Evolutionary conservation across 2,329 filamentous ascomycete genomes (phyloP), one percentile per base, ranked within the genome.

Genomic region (Phaeomoniella chlamydospora): DNA sequence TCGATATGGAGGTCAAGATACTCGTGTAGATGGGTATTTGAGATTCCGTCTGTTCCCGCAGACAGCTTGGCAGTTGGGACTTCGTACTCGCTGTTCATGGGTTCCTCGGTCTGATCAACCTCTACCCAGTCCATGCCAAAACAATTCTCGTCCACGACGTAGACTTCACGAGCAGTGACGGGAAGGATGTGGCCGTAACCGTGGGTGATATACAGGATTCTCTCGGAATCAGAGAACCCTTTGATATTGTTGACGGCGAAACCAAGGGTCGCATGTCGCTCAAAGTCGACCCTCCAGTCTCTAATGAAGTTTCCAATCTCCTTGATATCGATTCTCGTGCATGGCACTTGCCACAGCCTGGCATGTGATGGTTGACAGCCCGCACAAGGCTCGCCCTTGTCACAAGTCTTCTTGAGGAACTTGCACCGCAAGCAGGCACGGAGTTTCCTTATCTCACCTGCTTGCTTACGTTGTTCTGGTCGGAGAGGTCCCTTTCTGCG

Each of bases 261-360:
- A 37, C 83, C 84, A 39, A 83, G 75, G 43, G 75, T 81, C 47
- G 90, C 74, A 55, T 94, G 87, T 48, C 86, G 80, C 62, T 94
- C 86, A 50, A 90, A 94, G 57, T 96, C 88, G 31, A 86, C 87
- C 63, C 88, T 93, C 87, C 87, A 96, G 59, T 94, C 88, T 68
- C 94, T 94, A 83, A 94, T 90, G 68, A 96, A 96, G 61, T 92
- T 94, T 31, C 77, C 83, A 51, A 96, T 93, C 51, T 96, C 88
- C 71, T 94, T 94, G 68, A 96, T 96, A 58, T 94, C 88, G 52
- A 94, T 94, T 42, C 88, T 82, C 29, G 88, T 96, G 68, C 88
- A 96, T 41, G 88, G 88, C 31, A 96, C 88, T 62, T 94, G 87
- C 88, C 88, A 96, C 36, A 96, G 70, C 44, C 88, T 79, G 43